phyloP scores from a whole-genome alignment of 805 yeast genomes.

The Torulaspora delbrueckii region DNA sequence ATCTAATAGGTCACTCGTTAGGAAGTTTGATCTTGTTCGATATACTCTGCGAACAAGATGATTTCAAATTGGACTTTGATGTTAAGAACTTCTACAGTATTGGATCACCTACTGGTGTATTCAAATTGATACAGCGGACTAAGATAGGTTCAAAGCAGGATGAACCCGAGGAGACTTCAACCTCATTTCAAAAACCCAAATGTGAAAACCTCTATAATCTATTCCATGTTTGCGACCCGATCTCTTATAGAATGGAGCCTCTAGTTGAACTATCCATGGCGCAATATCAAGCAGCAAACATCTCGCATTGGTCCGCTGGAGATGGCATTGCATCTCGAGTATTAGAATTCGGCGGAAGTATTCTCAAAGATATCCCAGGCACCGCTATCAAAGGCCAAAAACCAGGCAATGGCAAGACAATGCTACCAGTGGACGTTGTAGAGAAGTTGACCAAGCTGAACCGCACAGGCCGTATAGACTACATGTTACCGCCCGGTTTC shows the following conservation, averaged over 20 bases:
- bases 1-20: constrained; percentile 83
- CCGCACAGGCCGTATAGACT: constrained; percentile 75
- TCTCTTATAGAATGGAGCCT: constrained; percentile 88
- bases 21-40: constrained; percentile 86
- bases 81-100: constrained; percentile 73
- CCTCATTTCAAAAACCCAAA: constrained; percentile 42
- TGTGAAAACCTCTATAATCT: constrained; percentile 71
- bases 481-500: constrained; percentile 68
- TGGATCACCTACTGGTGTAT: constrained; percentile 89
- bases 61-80: constrained; percentile 52
- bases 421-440: constrained; percentile 29
- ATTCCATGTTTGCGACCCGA: constrained; percentile 88
- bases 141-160: constrained; percentile 46
- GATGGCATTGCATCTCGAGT: constrained; percentile 30
- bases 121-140: constrained; percentile 64
- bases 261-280: constrained; percentile 41
- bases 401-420: constrained; percentile 20
- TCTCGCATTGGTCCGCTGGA: constrained; percentile 28
- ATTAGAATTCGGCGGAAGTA: constrained; percentile 24
- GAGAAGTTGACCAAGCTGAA: constrained; percentile 49
- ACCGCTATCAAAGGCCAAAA: background rate
- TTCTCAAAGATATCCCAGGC: constrained; percentile 20
- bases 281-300: constrained; percentile 22
- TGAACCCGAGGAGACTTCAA: constrained; percentile 11
- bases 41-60: constrained; percentile 49